Base-by-base conservation (phyloP, 176 grass and related monocot genomes). In the Aegilops speltoides region DNA sequence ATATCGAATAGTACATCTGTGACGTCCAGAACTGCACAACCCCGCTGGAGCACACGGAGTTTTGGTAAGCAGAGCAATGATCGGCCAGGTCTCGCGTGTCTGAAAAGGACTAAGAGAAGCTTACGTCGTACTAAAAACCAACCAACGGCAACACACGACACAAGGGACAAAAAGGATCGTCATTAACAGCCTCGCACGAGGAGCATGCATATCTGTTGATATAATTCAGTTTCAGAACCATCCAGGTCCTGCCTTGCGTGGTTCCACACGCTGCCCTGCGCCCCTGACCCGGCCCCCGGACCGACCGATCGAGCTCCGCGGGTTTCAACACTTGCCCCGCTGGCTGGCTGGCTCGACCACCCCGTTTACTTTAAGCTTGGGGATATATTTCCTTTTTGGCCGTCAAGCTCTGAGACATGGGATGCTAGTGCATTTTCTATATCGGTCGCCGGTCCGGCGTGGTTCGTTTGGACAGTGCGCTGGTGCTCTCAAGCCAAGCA, bases 151-250 rank as follows among this genome's bases (percentile, higher is more conserved):
- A 17, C 15, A 17, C 15, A 52, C 48, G 2, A 52, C 48, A 52
- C 15, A 52, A 52, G 15, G 2, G 48, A 52, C 48, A 52, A 52
- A 52, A 52, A 17, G 0, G 11, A 52, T 16, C 48, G 48, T 52
- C 48, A 52, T 52, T 17, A 52, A 19, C 50, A 54, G 15, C 50
- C 50, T 54, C 19, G 50, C 50, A 54, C 85, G 86, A 87, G 57
- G 70, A 15, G 57, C 85, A 40, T 40, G 38, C 20, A 24, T 23
- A 8, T 25, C 19, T 16, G 48, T 46, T 14, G 13, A 15, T 12
- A 5, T 68, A 22, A 16, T 68, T 14, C 2, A n/a, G 15, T 16
- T 22, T 7, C 57, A 15, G 45, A 4, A 46, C 11, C 34, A 10
- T 26, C 63, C 8, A 8, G 57, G 57, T 8, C n/a, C 64, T 17